A percentile compares a stretch with the other conserved stretches of the same genome.
phyloP scores from a whole-genome alignment of 768 basidiomycete genomes.

The Russula vinacea region DNA sequence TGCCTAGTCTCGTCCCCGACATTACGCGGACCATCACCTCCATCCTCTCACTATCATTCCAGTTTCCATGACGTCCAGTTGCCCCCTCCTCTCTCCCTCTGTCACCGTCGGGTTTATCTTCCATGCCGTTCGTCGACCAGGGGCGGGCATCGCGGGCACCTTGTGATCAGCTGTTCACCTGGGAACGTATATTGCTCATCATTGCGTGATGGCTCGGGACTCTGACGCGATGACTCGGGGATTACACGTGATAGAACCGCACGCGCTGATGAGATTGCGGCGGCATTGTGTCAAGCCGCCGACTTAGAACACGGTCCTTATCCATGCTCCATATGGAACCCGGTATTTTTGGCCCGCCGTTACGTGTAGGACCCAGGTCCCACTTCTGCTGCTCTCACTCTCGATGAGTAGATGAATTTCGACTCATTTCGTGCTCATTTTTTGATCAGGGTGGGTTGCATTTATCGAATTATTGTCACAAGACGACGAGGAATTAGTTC shows the following conservation, averaged over 20 bases:
- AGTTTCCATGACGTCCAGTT: not conserved
- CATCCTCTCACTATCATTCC: not conserved
- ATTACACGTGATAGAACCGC: conserved; percentile 18
- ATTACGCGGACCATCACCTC: too few species aligned
- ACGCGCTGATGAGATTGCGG: conserved; percentile 6
- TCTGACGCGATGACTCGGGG: conserved; percentile 25
- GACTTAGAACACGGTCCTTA: not conserved
- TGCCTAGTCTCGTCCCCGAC: not conserved
- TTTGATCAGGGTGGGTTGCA: not conserved
- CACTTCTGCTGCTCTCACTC: not conserved
- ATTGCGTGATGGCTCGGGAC: conserved; percentile 30
- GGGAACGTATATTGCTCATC: not conserved
- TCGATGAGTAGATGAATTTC: not conserved
- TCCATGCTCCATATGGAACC: not conserved
- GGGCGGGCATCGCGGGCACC: not conserved
- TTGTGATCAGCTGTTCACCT: not conserved
- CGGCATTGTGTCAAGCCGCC: not conserved
- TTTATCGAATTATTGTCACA: too few species aligned
- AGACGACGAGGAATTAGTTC: not conserved
- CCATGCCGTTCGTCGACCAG: not conserved
- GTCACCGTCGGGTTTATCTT: not conserved
- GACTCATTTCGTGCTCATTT: not conserved
- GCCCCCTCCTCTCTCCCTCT: not conserved
- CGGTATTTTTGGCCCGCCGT: not conserved
- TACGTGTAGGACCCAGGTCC: not conserved